Base-by-base conservation (phyloP, 495 filamentous ascomycete genomes). In the Lichenothelia convexa region DNA sequence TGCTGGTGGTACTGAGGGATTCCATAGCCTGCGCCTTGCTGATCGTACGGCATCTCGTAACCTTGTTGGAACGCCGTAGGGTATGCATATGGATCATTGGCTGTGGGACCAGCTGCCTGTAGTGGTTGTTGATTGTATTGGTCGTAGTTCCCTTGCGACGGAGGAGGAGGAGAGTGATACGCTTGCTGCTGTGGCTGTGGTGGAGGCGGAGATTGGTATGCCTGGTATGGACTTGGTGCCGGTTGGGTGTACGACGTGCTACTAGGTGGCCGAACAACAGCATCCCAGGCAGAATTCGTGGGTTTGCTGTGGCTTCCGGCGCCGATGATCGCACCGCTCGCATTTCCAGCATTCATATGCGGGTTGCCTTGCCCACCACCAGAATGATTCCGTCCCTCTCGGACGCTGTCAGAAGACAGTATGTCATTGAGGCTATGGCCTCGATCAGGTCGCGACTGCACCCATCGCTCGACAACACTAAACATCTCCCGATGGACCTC, bases 401-500 rank as follows among this genome's bases (percentile, higher is more conserved):
- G 70, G 30, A 95, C 87, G n/a, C 80, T 79, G 16, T 84, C 73
- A 3, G 83, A 77, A 20, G 71, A 71, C 9, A 95, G 67, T 16
- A 81, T 45, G 21, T 68, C 54, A 49, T 89, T 71, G 8, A 94
- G 65, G 17, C 58, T 57, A 0, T 64, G 53, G 35, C 75, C 70
- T 15, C 72, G 65, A 42, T 78, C 73, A 0, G 69, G 58, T 34
- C 73, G 63, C 26, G 70, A 64, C 12, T 78, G 62, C 4, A 68
- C 72, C 87, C 87, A 95, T 30, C 59, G 59, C 42, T 78, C 58
- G 9, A 95, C 83, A 2, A 73, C 76, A 33, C 74, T 65, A 53
- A 78, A 95, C 87, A 95, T 95, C 21, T 71, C 70, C 5, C 70
- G 60, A 45, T 94, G 87, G 30, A 86, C 71, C 47, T 93, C 79